Evolutionary conservation across 2,329 filamentous ascomycete species (phyloP), one percentile per base, ranked within the genome.

Genomic region (Thelonectria blattea): DNA sequence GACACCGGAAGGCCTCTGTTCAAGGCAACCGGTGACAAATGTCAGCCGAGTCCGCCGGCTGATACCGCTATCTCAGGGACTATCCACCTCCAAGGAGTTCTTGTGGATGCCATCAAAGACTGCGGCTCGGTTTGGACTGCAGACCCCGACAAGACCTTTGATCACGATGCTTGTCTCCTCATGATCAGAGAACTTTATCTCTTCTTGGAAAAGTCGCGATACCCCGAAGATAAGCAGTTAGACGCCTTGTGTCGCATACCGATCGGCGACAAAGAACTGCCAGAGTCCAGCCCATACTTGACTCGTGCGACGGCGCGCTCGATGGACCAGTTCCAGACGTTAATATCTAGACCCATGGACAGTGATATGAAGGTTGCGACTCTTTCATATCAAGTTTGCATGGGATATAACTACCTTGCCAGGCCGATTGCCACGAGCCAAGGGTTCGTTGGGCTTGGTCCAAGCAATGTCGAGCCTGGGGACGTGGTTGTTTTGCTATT

Each of bases 191-290:
- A 60, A 1, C 17, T 60, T 8, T 10, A n/a, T 5, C 3, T 1
- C 3, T 56, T 56, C 14, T 39, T 60, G n/a, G 47, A 56, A 14
- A 56, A 48, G n/a, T 52, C 58, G 2, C 27, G 42, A 32, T 60
- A 60, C 24, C 9, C 52, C 9, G 58, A 56, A n/a, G 32, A 60
- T 1, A 41, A 56, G 27, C 43, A 27, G 22, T 12, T 4, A 10
- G 52, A 60, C 4, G 58, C 58, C 14, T 3, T 52, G 10, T 60
- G 52, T 47, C 46, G 58, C 5, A 56, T 60, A 10, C 58, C 47
- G 5, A 60, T 60, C 15, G 58, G 52, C 18, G 58, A 60, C 32
- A 60, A 60, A 47, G 58, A 60, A 27, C 22, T 60, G 11, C 52
- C 42, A 15, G 46, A 56, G 24, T 39, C 52, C 2, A 56, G 14